Conservation (phyloP, 345 rosid species). For the Atalantia buxifolia region DNA sequence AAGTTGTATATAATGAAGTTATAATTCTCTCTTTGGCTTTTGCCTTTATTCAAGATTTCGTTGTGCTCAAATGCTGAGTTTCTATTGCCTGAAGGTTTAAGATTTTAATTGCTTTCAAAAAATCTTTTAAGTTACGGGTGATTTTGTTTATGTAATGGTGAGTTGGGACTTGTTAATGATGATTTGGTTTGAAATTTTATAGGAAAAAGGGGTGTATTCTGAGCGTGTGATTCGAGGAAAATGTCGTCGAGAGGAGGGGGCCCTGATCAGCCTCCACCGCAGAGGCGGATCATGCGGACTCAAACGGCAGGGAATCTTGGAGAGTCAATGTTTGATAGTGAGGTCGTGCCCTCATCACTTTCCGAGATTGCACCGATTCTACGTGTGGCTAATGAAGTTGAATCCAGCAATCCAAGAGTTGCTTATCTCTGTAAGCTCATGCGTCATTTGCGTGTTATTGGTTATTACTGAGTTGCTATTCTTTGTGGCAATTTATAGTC, state of each 20-base stretch:
- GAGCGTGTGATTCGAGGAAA: constrained; percentile 12
- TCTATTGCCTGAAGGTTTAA: too few species aligned
- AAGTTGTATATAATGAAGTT: not conserved
- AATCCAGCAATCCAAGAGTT: constrained; percentile 84
- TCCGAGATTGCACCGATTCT: constrained; percentile 97
- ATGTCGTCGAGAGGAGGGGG: constrained; percentile 62
- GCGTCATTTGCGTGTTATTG: not conserved
- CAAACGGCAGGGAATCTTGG: constrained; percentile 96
- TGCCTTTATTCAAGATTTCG: not conserved
- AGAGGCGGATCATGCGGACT: constrained; percentile 67
- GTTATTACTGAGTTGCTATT: not conserved
- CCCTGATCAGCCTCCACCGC: constrained; percentile 40
- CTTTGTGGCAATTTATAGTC: not conserved
- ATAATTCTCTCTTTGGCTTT: not conserved
- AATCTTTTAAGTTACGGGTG: not conserved
- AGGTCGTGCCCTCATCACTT: constrained; percentile 95
- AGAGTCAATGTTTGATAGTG: constrained; percentile 86
- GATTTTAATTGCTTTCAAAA: too few species aligned
- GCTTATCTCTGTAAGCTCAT: constrained; percentile 85
- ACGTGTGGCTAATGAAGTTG: constrained; percentile 99
- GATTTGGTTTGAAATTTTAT: not conserved
- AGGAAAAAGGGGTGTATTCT: constrained; percentile 9
- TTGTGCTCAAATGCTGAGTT: not conserved
- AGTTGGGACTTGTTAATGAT: not conserved
- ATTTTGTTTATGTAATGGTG: not conserved